Evolutionary conservation across 2,329 filamentous ascomycete genomes (phyloP).

Genomic region (Penicillium aurantiogriseum): DNA sequence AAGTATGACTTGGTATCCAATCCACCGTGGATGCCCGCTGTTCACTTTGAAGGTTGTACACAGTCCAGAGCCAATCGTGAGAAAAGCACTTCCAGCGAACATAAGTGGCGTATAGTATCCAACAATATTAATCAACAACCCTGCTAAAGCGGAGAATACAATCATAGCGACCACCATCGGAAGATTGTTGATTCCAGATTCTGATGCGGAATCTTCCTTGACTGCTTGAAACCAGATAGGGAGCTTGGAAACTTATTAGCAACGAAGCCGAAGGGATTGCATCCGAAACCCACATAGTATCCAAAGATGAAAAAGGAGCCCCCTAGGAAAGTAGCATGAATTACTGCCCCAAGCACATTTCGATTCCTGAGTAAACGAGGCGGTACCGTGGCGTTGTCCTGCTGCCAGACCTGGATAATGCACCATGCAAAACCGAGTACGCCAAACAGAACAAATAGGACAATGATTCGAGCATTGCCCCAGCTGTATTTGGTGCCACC

Average conservation of each 20-base stretch:
- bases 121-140: constrained; percentile 29
- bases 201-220: constrained; percentile 33
- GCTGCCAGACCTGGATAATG: constrained; percentile 38
- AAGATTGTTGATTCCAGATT: constrained; percentile 40
- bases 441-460: constrained; percentile 50
- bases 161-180: constrained; percentile 37
- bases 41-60: constrained; percentile 36
- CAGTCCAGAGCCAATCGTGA: constrained; percentile 36
- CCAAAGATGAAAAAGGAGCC: constrained; percentile 46
- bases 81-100: constrained; percentile 30
- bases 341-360: constrained; percentile 43
- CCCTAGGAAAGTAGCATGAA: constrained; percentile 45
- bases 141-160: constrained; percentile 33
- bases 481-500: constrained; percentile 48
- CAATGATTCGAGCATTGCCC: constrained; percentile 46
- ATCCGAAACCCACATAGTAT: constrained; percentile 40
- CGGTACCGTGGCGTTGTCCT: constrained; percentile 47
- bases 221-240: constrained; percentile 47
- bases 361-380: constrained; percentile 46
- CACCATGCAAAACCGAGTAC: constrained; percentile 47
- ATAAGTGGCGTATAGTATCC: constrained; percentile 46
- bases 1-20: constrained; percentile 40
- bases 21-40: constrained; percentile 32
- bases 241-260: constrained; percentile 26
- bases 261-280: background rate